Percentiles rank a stretch among this genome's conserved stretches.
Evolutionary conservation across 139 green algal species (phyloP).

Genomic region (Chlorella sp.): DNA sequence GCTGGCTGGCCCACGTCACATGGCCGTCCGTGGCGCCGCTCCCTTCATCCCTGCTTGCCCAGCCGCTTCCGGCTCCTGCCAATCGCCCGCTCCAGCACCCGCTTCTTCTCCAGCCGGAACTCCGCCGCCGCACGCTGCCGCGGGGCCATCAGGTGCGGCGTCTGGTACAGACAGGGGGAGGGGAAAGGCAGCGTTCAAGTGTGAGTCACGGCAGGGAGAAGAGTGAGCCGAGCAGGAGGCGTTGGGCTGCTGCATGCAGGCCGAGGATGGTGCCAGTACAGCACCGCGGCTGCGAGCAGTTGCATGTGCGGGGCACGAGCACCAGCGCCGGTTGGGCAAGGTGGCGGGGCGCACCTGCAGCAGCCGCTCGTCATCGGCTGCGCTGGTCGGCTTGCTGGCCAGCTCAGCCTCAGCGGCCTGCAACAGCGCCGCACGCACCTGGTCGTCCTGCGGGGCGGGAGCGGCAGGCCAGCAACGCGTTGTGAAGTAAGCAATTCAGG

Average conservation of each 20-base stretch:
- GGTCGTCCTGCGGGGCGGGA: neutral
- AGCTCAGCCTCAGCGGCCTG: constrained; percentile 32
- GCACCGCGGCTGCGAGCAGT: too few species aligned
- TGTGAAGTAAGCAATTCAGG: too few species aligned
- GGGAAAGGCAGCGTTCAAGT: neutral
- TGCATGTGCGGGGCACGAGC: too few species aligned
- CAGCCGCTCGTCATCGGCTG: constrained; percentile 40
- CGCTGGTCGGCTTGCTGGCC: constrained; percentile 23
- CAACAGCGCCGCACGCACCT: neutral
- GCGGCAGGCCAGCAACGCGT: too few species aligned
- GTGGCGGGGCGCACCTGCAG: constrained; percentile 14
- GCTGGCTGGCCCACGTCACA: too few species aligned
- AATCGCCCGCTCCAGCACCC: constrained; percentile 25
- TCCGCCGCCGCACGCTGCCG: constrained; percentile 16
- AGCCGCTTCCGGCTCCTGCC: constrained; percentile 19
- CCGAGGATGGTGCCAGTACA: too few species aligned
- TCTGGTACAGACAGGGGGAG: neutral
- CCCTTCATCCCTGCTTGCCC: constrained; percentile 15
- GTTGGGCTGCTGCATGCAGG: too few species aligned
- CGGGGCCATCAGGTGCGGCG: constrained; percentile 12
- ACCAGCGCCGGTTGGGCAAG: neutral
- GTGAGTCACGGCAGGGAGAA: too few species aligned
- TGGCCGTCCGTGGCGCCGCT: too few species aligned
- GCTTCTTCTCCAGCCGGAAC: constrained; percentile 50
- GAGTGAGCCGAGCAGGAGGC: too few species aligned